Evolutionary conservation across 2,329 filamentous ascomycete genomes (phyloP), one percentile per base, ranked within the genome.

Genomic region (Aureobasidium lini): DNA sequence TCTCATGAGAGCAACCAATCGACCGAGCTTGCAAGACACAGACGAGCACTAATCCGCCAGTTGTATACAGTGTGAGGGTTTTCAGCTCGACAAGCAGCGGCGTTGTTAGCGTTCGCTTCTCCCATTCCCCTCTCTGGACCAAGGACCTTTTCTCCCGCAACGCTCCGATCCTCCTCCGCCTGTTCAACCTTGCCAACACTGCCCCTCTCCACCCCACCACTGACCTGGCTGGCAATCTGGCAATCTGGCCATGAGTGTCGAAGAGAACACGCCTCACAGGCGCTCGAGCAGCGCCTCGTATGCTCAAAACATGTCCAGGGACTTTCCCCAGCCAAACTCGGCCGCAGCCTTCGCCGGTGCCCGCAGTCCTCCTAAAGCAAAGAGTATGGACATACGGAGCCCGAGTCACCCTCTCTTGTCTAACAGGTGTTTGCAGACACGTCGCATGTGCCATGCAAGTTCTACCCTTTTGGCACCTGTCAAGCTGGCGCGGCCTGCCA

Each of bases 391-490:
- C 60, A 39, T 42, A 40, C 39, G 29, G 34, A 23, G 15, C 28
- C 18, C 15, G 4, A 9, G 15, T 34, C 28, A 60, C 37, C 16
- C 11, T 57, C 34, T 36, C 34, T 16, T 16, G 53, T 68, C 69
- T 64, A 56, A 69, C 52, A 58, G 52, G 43, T 43, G 44, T 32
- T 15, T 36, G 53, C 64, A 96, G 93, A 96, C 75, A 96, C 94
- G 16, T 88, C 92, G 63, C 94, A 97, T 78, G 94, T 99, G 46
- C 94, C 94, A 40, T 99, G 94, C 88, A 97, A 97, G 81, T 99
- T 99, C 87, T 99, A 94, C 76, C 87, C 91, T 57, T 90, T 96
- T 78, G 92, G 93, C 72, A 86, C 90, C 69, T 99, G 94, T 75
- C 93, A 97, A 81, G 94, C 94, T 60, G 94, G 94, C 67, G 89